A percentile compares a stretch with the other conserved stretches of the same genome.
phyloP scores from a whole-genome alignment of 2,329 filamentous ascomycete genomes.

The Fusarium bulbicola region DNA sequence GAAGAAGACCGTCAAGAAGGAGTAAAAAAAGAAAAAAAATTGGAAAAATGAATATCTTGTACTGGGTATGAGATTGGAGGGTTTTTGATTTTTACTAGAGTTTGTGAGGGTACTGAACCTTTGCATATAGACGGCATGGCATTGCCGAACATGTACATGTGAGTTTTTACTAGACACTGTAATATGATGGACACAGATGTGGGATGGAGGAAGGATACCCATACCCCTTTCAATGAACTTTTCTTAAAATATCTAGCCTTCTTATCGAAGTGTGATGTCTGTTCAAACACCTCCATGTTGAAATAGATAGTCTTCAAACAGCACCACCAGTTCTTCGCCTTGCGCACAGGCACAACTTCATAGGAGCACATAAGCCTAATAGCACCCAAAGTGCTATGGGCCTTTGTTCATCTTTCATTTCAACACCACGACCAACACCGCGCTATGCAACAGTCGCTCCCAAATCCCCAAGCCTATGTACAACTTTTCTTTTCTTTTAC shows the following conservation, averaged over 20 bases:
- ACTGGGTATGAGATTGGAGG: slow-evolving; percentile 10
- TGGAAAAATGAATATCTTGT: not conserved
- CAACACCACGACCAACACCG: slow-evolving; percentile 24
- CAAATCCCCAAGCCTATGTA: not conserved
- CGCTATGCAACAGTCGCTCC: slow-evolving; percentile 22
- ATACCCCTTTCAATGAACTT: slow-evolving; percentile 28
- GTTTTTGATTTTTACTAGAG: slow-evolving; percentile 8
- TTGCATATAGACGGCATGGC: slow-evolving; percentile 28
- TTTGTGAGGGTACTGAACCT: slow-evolving; percentile 4
- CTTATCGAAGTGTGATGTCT: not conserved
- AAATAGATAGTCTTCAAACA: too few species aligned
- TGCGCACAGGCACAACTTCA: not conserved
- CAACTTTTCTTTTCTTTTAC: not conserved
- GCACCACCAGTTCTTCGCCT: not conserved
- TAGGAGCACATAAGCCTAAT: not conserved
- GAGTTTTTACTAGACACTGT: slow-evolving; percentile 31
- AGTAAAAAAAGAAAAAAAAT: not conserved
- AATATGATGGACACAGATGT: slow-evolving; percentile 25
- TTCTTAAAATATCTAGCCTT: not conserved
- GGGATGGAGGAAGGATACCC: slow-evolving; percentile 25
- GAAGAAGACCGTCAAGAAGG: slow-evolving; percentile 43
- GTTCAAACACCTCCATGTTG: too few species aligned
- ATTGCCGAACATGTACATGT: slow-evolving; percentile 27
- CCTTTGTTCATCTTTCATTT: not conserved
- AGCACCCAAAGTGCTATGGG: not conserved